Percentiles rank a stretch among this genome's conserved stretches.
These are phyloP conservation scores for Fusarium sp. DNA, from an alignment of 2,329 filamentous ascomycete species.

Conservation along the genomic window DNA sequence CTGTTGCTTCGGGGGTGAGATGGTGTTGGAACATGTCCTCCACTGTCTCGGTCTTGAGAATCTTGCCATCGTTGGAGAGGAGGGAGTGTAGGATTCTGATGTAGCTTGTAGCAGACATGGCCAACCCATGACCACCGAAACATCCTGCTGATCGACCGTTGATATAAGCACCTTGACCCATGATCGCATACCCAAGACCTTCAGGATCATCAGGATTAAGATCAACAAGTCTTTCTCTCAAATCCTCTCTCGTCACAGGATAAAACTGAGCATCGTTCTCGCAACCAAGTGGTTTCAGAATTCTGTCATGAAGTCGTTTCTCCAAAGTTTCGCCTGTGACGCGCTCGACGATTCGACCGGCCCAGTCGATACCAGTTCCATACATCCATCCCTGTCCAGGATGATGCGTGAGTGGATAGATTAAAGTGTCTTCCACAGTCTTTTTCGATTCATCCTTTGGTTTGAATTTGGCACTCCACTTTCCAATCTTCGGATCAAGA, in stretches of 20 bases:
- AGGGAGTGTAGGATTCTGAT: slow-evolving; percentile 59
- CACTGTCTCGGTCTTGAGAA: slow-evolving; percentile 57
- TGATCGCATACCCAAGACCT: slow-evolving; percentile 50
- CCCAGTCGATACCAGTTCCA: slow-evolving; percentile 63
- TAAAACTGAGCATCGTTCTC: slow-evolving; percentile 52
- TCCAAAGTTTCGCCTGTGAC: slow-evolving; percentile 57
- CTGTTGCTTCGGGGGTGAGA: slow-evolving; percentile 50
- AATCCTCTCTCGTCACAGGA: slow-evolving; percentile 52
- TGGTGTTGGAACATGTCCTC: slow-evolving; percentile 61
- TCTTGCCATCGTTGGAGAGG: slow-evolving; percentile 60
- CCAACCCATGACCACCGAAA: slow-evolving; percentile 60
- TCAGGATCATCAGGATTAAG: slow-evolving; percentile 54
- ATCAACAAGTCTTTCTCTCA: slow-evolving; percentile 53
- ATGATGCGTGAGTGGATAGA: slow-evolving; percentile 61
- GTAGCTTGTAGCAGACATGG: slow-evolving; percentile 55
- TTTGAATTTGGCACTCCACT: slow-evolving; percentile 51
- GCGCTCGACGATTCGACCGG: slow-evolving; percentile 62
- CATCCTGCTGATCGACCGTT: slow-evolving; percentile 52
- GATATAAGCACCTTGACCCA: slow-evolving; percentile 50
- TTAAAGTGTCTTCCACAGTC: slow-evolving; percentile 57
- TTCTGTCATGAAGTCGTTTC: slow-evolving; percentile 57
- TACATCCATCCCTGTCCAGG: slow-evolving; percentile 65
- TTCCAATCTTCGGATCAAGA: slow-evolving; percentile 50
- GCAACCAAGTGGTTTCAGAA: slow-evolving; percentile 59
- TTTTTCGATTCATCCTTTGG: slow-evolving; percentile 21